Percentiles rank a stretch among this genome's conserved stretches.
phyloP scores from a whole-genome alignment of 371 early-diverging fungal species.

The Zopfochytrium polystomum region DNA sequence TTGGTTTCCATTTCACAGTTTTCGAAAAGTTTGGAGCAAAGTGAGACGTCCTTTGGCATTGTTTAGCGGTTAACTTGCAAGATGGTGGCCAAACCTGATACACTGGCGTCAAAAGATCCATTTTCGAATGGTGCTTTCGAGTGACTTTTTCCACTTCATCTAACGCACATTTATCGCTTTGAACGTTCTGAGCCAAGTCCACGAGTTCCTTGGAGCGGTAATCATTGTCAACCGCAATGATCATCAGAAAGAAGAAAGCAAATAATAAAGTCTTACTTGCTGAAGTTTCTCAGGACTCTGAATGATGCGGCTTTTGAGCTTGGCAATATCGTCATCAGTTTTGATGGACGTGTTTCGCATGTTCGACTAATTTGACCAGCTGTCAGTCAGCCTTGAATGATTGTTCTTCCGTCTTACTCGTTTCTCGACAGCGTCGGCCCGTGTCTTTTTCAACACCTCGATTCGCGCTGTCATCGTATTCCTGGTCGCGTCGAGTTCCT shows the following conservation, averaged over 20 bases:
- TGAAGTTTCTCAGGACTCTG: slow-evolving; percentile 64
- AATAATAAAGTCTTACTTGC: no score
- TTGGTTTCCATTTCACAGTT: slow-evolving; percentile 45
- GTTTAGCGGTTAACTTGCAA: no score
- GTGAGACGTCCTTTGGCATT: slow-evolving; percentile 43
- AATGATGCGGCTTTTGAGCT: slow-evolving; percentile 55
- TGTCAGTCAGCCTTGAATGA: slow-evolving; percentile 7
- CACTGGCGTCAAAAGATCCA: no score
- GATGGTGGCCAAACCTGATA: no score
- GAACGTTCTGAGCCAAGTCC: slow-evolving; percentile 49
- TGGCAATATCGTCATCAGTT: slow-evolving; percentile 51
- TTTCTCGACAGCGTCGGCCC: slow-evolving; percentile 45
- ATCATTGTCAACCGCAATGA: no score
- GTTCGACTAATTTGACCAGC: slow-evolving; percentile 3
- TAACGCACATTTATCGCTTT: slow-evolving; percentile 37
- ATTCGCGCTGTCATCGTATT: slow-evolving; percentile 34
- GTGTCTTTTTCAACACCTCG: slow-evolving; percentile 41
- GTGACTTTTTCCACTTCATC: slow-evolving; percentile 43
- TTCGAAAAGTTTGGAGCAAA: slow-evolving; percentile 44
- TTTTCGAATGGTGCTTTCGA: no score
- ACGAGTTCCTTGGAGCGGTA: slow-evolving; percentile 46
- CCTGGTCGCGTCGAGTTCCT: slow-evolving; percentile 43
- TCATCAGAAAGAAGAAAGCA: no score
- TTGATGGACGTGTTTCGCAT: slow-evolving; percentile 22
- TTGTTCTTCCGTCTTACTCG: slow-evolving; percentile 26